These are phyloP conservation scores for Stemphylium beticola DNA, from an alignment of 2,329 filamentous ascomycete species.

Conservation along the genomic window DNA sequence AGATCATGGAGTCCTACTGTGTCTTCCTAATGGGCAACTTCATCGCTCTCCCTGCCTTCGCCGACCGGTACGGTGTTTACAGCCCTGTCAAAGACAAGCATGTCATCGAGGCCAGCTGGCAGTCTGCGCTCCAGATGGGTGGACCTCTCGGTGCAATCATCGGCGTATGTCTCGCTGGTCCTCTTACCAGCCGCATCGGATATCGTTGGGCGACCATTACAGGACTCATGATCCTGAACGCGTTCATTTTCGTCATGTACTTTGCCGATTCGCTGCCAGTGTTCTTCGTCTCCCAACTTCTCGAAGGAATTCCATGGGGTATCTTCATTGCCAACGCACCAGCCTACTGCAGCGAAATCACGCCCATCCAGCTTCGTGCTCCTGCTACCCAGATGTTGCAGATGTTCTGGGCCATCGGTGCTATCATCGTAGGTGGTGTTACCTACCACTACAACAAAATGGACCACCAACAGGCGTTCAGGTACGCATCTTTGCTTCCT, in stretches of 20 bases:
- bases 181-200: conserved; percentile 64
- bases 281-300: conserved; percentile 61
- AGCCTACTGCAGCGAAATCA: conserved; percentile 67
- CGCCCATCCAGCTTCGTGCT: conserved; percentile 63
- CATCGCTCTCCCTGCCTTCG: conserved; percentile 59
- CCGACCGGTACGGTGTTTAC: conserved; percentile 54
- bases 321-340: conserved; percentile 71
- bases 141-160: conserved; percentile 66
- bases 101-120: conserved; percentile 62
- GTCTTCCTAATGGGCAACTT: conserved; percentile 68
- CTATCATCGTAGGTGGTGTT: conserved; percentile 65
- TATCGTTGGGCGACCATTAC: conserved; percentile 66
- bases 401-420: conserved; percentile 70
- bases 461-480: conserved; percentile 21
- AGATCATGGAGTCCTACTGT: conserved; percentile 71
- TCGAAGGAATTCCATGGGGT: conserved; percentile 70
- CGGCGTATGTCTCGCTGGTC: conserved; percentile 65
- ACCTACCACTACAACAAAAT: conserved; percentile 60
- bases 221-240: conserved; percentile 64
- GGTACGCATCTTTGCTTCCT: conserved; percentile 14
- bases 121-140: conserved; percentile 62
- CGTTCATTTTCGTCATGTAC: conserved; percentile 66
- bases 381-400: conserved; percentile 68
- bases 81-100: conserved; percentile 26
- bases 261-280: conserved; percentile 58